Conservation (phyloP, 345 rosid species). For the Citrus mangshanensis region DNA sequence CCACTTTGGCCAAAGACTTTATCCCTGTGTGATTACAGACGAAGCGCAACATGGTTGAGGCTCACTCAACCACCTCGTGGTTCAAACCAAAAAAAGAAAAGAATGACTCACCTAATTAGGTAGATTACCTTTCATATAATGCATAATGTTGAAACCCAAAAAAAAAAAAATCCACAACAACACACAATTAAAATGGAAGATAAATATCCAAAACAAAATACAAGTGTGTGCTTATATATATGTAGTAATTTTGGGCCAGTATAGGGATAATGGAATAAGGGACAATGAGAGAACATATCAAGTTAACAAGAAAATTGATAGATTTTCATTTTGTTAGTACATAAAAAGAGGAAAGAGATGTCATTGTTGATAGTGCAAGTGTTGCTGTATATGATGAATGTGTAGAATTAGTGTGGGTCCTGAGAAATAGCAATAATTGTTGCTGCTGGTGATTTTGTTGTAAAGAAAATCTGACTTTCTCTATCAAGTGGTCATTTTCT, state of each 20-base stretch:
- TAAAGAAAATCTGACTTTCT: conserved; percentile 18
- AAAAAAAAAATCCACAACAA: background rate
- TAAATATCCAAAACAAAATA: too few species aligned
- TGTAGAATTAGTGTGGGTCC: conserved; percentile 24
- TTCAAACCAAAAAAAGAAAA: too few species aligned
- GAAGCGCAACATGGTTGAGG: too few species aligned
- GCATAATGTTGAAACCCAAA: too few species aligned
- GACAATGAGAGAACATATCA: background rate
- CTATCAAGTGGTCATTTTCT: conserved; percentile 12
- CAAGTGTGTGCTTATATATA: too few species aligned
- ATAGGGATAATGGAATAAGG: background rate
- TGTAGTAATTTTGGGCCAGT: background rate
- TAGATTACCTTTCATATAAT: too few species aligned
- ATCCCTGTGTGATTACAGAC: too few species aligned
- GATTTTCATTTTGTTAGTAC: background rate
- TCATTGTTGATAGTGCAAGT: conserved; percentile 1
- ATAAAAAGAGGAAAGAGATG: conserved; percentile 12
- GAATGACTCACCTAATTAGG: too few species aligned
- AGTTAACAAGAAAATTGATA: background rate
- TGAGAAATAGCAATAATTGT: conserved; percentile 29
- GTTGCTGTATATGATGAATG: conserved; percentile 4
- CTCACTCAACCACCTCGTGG: too few species aligned
- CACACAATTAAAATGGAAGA: too few species aligned
- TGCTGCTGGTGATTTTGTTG: conserved; percentile 16
- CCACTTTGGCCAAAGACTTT: too few species aligned